These are phyloP conservation scores for Leccinum aurantiacum DNA, from an alignment of 768 basidiomycete genomes.

Conservation along the genomic window DNA sequence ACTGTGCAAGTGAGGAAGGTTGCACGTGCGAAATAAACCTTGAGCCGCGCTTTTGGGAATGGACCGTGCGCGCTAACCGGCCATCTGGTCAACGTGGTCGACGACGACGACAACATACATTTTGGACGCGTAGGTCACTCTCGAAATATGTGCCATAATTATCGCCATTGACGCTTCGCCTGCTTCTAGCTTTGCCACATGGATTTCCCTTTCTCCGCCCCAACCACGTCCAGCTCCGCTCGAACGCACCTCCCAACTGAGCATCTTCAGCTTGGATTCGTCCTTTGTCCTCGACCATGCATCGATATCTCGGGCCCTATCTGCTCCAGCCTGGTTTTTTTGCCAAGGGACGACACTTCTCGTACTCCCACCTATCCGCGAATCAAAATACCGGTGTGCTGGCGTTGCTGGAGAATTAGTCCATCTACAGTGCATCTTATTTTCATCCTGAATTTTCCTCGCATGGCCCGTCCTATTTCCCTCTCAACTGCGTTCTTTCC, in stretches of 20 bases:
- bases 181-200: constrained; percentile 25
- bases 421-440: neutral
- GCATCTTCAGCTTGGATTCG: neutral
- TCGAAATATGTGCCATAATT: constrained; percentile 28
- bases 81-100: constrained; percentile 14
- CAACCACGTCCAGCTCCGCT: constrained; percentile 37
- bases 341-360: neutral
- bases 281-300: neutral
- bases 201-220: constrained; percentile 33
- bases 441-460: constrained; percentile 3
- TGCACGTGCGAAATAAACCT: constrained; percentile 36
- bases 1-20: constrained; percentile 27
- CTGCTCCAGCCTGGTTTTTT: neutral
- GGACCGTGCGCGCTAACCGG: constrained; percentile 26
- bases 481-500: neutral
- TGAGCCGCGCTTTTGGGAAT: constrained; percentile 27
- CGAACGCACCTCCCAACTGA: constrained; percentile 21
- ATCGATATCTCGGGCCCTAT: neutral
- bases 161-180: constrained; percentile 14
- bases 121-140: constrained; percentile 1
- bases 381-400: neutral
- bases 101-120: constrained; percentile 21
- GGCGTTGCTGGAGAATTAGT: neutral
- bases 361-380: no score
- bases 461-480: constrained; percentile 3